Evolutionary conservation across 2,329 filamentous ascomycete species (phyloP).

Genomic region (Stenocarpella maydis): DNA sequence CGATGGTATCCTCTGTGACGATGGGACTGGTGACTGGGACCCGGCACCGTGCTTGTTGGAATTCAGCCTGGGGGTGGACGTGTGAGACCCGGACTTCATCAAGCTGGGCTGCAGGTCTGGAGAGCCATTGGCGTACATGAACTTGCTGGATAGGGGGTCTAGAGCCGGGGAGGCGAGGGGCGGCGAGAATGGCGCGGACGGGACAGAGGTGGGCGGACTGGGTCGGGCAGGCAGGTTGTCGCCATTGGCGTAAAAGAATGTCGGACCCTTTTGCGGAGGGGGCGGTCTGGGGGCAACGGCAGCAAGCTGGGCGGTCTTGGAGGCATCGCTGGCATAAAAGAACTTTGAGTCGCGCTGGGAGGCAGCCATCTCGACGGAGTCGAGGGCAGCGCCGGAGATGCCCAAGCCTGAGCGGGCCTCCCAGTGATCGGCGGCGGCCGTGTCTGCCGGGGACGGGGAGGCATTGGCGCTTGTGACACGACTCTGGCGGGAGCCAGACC

Average conservation of each 20-base stretch:
- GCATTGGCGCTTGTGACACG: constrained; percentile 73
- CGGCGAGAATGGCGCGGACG: constrained; percentile 44
- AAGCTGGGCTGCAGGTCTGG: constrained; percentile 56
- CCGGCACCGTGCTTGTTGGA: constrained; percentile 50
- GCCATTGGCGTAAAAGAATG: constrained; percentile 67
- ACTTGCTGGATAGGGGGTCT: constrained; percentile 64
- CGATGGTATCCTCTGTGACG: constrained; percentile 56
- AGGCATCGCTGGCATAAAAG: constrained; percentile 87
- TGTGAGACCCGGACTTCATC: constrained; percentile 51
- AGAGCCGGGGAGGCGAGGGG: constrained; percentile 45
- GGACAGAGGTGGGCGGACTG: constrained; percentile 41
- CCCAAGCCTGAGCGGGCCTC: constrained; percentile 49
- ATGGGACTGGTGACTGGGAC: constrained; percentile 39
- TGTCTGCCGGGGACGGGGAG: constrained; percentile 64
- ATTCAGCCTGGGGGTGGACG: constrained; percentile 53
- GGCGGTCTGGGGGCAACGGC: constrained; percentile 46
- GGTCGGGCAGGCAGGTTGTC: constrained; percentile 48
- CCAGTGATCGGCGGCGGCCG: constrained; percentile 42
- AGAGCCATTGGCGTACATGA: constrained; percentile 77
- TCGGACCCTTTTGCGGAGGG: constrained; percentile 47
- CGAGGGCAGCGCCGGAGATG: constrained; percentile 44
- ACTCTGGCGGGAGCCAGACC: constrained; percentile 76
- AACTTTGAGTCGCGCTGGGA: constrained; percentile 71
- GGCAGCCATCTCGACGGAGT: constrained; percentile 39
- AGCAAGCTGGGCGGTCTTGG: constrained; percentile 52